Conservation (phyloP, 345 rosid genomes). For the Microcos paniculata region DNA sequence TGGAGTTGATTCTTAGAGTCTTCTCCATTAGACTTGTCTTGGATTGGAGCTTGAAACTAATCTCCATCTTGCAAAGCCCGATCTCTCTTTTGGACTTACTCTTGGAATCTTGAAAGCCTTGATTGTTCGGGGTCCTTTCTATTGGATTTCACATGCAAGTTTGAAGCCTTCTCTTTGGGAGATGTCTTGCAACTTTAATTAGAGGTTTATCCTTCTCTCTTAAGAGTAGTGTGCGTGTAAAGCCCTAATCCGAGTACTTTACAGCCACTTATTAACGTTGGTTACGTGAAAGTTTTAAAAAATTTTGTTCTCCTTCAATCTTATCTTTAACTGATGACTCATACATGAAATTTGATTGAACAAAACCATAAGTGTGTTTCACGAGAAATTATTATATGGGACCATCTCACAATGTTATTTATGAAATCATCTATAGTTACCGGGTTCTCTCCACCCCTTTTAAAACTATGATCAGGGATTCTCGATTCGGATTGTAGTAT, state of each 20-base stretch:
- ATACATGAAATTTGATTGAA: not conserved
- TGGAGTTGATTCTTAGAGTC: not conserved
- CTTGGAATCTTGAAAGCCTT: not conserved
- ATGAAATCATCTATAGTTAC: not conserved
- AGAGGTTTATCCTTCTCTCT: not conserved
- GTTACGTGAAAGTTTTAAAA: not conserved
- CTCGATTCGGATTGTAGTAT: no score
- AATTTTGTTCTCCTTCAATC: not conserved
- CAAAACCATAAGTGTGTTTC: not conserved
- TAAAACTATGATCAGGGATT: no score
- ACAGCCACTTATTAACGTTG: not conserved
- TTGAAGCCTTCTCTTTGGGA: not conserved
- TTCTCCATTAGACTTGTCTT: no score
- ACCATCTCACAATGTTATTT: not conserved
- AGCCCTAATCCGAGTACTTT: not conserved
- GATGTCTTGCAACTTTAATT: not conserved
- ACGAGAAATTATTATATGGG: not conserved
- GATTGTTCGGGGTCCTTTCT: not conserved
- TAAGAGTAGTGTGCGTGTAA: not conserved
- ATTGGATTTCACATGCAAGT: not conserved
- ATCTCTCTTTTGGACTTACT: not conserved
- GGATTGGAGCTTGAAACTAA: no score
- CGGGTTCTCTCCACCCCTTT: not conserved
- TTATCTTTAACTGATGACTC: not conserved
- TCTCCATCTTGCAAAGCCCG: not conserved